phyloP scores from a whole-genome alignment of 176 grass and related monocot genomes.

The Triticum urartu region DNA sequence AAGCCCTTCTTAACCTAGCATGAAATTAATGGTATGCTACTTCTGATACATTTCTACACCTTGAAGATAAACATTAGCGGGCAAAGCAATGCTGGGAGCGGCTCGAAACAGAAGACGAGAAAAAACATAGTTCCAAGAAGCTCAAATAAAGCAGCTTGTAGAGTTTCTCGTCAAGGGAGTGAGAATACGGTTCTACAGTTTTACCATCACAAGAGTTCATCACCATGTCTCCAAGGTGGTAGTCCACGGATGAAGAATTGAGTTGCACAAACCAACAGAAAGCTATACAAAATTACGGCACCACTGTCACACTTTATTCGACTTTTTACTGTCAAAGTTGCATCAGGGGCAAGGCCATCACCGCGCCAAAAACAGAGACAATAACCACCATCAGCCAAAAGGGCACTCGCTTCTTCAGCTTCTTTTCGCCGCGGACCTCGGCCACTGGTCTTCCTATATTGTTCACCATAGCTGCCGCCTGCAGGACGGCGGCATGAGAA shows the following conservation, averaged over 20 bases:
- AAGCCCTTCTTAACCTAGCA: neutral
- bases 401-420: constrained; percentile 67
- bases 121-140: neutral
- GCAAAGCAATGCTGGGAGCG: neutral
- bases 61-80: neutral
- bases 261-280: constrained; percentile 41
- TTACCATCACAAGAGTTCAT: constrained; percentile 34
- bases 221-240: constrained; percentile 13
- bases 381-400: constrained; percentile 88
- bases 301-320: constrained; percentile 14
- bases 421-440: constrained; percentile 29
- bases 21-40: neutral
- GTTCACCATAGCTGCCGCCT: constrained; percentile 16
- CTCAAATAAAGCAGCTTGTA: neutral
- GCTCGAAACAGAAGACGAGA: neutral
- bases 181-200: constrained; percentile 38
- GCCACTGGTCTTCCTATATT: constrained; percentile 22
- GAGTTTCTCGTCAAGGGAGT: constrained; percentile 21
- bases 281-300: constrained; percentile 81
- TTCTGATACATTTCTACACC: neutral
- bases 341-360: constrained; percentile 97
- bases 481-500: constrained; percentile 20
- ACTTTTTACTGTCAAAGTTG: constrained; percentile 67
- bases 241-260: constrained; percentile 40
- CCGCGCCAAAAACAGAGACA: constrained; percentile 70